Evolutionary conservation across 2,329 filamentous ascomycete genomes (phyloP), one percentile per base, ranked within the genome.

Genomic region (Fusarium secorum): DNA sequence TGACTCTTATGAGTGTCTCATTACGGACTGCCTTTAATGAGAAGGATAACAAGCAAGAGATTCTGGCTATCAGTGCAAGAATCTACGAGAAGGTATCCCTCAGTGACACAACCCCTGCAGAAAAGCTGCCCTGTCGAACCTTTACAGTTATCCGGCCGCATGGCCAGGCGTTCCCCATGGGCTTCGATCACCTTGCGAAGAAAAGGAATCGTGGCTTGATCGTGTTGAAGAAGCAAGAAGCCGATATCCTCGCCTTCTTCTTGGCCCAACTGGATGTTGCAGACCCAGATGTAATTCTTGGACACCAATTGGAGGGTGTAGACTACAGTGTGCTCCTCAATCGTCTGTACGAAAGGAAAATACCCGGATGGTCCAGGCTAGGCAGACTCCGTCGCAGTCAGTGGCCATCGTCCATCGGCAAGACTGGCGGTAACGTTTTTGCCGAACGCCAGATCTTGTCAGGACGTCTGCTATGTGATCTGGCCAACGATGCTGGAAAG

Each of bases 401-500:
- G 51, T 99, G 96, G 96, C 96, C 96, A 8, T 88, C 91, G 70
- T 93, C 91, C 46, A 93, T 98, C 76, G 93, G 92, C 66, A 96
- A 93, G 79, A 90, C 92, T 49, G 93, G 94, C 32, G 93, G 93
- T 35, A 96, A 93, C 76, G 96, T 98, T 78, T 98, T 98, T 79
- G 93, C 93, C 4, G 96, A 99, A 80, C 91, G 95, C 64, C 93
- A 97, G 78, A 82, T 99, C 61, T 91, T 97, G 72, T 89, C 95
- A 68, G 96, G 96, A 42, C 91, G 96, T 74, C 84, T 99, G 66
- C 88, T 98, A 61, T 98, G 96, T 79, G 96, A 99, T 83, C 85
- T 98, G 65, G 94, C 92, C 63, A 99, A 99, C 79, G 96, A 99
- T 75, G 93, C 97, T 77, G 96, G 96, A 80, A 98, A 98, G 84